These are phyloP conservation scores for Mediolabrus comicus DNA, from an alignment of 108 stramenopile genomes.

Conservation along the genomic window DNA sequence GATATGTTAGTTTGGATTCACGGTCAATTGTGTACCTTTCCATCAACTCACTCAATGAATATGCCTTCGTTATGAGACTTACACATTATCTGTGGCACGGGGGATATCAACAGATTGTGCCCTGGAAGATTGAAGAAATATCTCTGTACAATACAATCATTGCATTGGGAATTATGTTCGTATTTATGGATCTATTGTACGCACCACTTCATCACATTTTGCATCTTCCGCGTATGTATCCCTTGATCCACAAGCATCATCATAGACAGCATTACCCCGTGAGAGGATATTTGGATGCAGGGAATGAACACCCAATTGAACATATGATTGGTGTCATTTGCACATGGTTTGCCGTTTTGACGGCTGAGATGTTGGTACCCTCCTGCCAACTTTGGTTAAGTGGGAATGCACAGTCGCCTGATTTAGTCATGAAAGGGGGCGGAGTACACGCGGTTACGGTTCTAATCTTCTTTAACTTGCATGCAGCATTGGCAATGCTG, in stretches of 20 bases:
- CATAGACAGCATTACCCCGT: constrained; percentile 90
- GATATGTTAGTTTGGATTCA: constrained; percentile 56
- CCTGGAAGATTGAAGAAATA: constrained; percentile 39
- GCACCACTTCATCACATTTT: constrained; percentile 82
- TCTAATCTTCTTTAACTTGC: constrained; percentile 66
- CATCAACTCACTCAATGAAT: constrained; percentile 85
- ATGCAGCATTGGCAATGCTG: constrained; percentile 75
- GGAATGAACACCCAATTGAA: constrained; percentile 94
- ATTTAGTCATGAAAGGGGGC: constrained; percentile 10
- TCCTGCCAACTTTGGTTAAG: constrained; percentile 3
- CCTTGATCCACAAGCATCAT: constrained; percentile 93
- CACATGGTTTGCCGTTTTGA: constrained; percentile 53
- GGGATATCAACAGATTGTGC: constrained; percentile 7
- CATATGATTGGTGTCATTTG: constrained; percentile 70
- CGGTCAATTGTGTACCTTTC: constrained; percentile 61
- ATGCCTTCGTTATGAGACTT: constrained; percentile 80
- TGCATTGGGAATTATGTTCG: constrained; percentile 76
- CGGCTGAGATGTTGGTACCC: constrained; percentile 36
- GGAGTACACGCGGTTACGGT: constrained; percentile 67
- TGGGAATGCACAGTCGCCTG: constrained; percentile 1
- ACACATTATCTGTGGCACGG: constrained; percentile 63
- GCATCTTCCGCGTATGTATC: constrained; percentile 80
- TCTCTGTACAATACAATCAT: constrained; percentile 63
- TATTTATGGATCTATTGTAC: constrained; percentile 84
- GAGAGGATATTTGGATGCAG: constrained; percentile 90